Evolutionary conservation across 192 early-diverging fungal species (phyloP).

Genomic region (Coemansia sp.): DNA sequence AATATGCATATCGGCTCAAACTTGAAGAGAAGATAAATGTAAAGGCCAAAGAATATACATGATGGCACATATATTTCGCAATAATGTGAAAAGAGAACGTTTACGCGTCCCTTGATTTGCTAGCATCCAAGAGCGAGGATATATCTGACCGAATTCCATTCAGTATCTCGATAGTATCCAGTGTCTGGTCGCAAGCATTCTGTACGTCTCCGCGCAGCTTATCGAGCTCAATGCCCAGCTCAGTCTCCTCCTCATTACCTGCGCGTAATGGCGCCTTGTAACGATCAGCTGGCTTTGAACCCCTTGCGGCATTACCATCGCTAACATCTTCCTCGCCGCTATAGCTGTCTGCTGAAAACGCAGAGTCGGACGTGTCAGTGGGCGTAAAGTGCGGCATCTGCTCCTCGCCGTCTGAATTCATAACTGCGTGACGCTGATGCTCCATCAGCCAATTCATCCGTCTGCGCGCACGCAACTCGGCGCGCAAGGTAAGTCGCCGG

Average conservation of each 20-base stretch:
- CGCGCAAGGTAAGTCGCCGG: conserved; percentile 13
- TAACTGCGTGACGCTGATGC: background rate
- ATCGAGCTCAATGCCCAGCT: conserved; percentile 8
- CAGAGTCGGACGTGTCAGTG: conserved; percentile 4
- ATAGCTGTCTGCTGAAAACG: background rate
- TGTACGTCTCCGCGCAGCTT: conserved; percentile 11
- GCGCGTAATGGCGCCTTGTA: background rate
- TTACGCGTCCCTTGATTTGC: background rate
- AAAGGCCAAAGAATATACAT: background rate
- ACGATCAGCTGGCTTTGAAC: background rate
- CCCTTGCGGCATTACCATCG: background rate
- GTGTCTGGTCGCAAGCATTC: conserved; percentile 8
- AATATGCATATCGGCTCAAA: background rate
- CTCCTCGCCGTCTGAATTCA: background rate
- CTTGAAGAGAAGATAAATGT: background rate
- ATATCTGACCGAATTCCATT: conserved; percentile 4
- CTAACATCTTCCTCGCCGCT: background rate
- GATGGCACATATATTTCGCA: too few species aligned
- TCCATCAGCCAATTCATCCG: conserved; percentile 8
- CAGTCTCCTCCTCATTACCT: background rate
- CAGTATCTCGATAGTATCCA: conserved; percentile 7
- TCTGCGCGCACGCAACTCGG: conserved; percentile 22
- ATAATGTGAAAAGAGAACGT: background rate
- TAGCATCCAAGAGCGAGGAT: conserved; percentile 1
- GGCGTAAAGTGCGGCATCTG: conserved; percentile 3